Conservation (phyloP, 495 filamentous ascomycete species). For the Neurospora sp. region DNA sequence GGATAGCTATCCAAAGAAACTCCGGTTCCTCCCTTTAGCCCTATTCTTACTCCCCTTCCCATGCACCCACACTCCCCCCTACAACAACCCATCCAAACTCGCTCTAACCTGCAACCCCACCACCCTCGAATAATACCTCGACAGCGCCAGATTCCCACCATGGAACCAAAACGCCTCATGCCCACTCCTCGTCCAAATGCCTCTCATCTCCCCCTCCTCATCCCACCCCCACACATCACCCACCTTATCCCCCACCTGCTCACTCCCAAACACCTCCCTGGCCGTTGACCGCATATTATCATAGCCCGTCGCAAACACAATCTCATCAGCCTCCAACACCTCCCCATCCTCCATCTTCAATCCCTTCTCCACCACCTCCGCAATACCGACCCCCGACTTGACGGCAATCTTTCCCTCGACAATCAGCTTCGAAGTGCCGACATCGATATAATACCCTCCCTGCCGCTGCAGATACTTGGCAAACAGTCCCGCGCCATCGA, state of each 20-base stretch:
- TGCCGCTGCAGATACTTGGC: conserved; percentile 69
- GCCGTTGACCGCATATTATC: conserved; percentile 62
- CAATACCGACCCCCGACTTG: conserved; percentile 59
- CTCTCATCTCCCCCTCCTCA: conserved; percentile 61
- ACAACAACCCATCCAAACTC: conserved; percentile 40
- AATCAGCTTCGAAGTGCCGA: conserved; percentile 64
- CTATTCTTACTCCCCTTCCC: background rate
- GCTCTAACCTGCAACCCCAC: conserved; percentile 72
- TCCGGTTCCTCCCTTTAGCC: background rate
- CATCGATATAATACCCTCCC: conserved; percentile 77
- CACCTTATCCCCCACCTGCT: conserved; percentile 48
- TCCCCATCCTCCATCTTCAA: conserved; percentile 58
- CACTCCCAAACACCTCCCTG: conserved; percentile 57
- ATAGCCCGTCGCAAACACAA: conserved; percentile 78
- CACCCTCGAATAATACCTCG: conserved; percentile 59
- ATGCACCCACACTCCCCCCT: background rate
- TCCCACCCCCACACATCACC: conserved; percentile 71
- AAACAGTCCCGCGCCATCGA: conserved; percentile 53
- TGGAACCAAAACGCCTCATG: conserved; percentile 79
- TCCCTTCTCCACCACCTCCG: conserved; percentile 47
- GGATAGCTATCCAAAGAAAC: background rate
- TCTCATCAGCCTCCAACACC: conserved; percentile 63
- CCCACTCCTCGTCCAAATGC: conserved; percentile 61
- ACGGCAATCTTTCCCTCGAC: conserved; percentile 66
- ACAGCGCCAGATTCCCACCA: conserved; percentile 68